Evolutionary conservation across 2,329 filamentous ascomycete species (phyloP), one percentile per base, ranked within the genome.

Genomic region (Lachnellula cervina): DNA sequence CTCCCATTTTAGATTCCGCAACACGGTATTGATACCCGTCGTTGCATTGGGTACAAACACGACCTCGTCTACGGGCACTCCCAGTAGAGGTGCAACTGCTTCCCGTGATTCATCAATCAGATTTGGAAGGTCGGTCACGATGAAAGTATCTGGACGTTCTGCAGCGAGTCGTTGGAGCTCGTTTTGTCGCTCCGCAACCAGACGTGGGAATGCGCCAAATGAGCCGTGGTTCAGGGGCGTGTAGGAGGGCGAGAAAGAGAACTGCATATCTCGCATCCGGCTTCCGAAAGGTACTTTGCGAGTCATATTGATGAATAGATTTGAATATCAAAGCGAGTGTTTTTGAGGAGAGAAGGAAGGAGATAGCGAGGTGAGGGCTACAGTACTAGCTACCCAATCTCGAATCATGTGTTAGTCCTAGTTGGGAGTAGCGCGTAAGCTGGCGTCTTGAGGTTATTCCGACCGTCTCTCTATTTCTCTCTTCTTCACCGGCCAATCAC

Each of bases 41-140:
- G 89, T 94, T 3, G 90, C 90, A 68, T 96, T 96, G 56, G 81
- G 76, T 0, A 95, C 83, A 61, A 95, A 86, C 1, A 95, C 90
- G 35, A 89, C 75, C 11, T 85, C 83, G 16, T 86, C 79, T 0
- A 76, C 68, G 0, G 84, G 82, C 0, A 81, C 86, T 54, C 88
- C 80, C 57, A 96, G 75, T 16, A 90, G 68, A 19, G 74, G 68
- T 0, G 88, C 87, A 5, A 92, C 74, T 1, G 84, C 84, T 34
- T 70, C 71, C 5, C 89, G 84, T 5, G 80, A 80, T 59, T 80
- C 75, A 59, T 89, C 83, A 1, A 96, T 77, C 13, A 84, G 75
- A 1, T 72, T 64, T 0, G 84, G 80, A 56, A 84, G 84, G 2
- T 83, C 77, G 68, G 86, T 87, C 23, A 87, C 83, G 68, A 93